Conservation (phyloP, 179 eudicot species). For the Vitellaria paradoxa region DNA sequence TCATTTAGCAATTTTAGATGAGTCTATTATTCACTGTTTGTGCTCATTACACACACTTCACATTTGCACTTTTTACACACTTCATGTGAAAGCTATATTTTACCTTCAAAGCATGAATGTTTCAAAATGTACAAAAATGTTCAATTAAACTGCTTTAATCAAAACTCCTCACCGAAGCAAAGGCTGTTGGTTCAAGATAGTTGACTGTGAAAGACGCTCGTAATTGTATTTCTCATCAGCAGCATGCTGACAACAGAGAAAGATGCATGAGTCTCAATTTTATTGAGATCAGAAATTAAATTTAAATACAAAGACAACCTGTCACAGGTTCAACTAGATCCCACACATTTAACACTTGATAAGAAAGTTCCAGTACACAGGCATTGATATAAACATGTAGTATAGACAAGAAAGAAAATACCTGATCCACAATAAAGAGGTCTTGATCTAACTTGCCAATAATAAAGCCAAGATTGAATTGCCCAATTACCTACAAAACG, state of each 20-base stretch:
- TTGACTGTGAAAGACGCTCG: constrained; percentile 76
- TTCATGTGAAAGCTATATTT: neutral
- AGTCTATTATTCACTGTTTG: neutral
- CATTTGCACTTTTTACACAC: neutral
- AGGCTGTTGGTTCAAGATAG: constrained; percentile 91
- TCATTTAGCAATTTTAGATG: neutral
- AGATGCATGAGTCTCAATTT: neutral
- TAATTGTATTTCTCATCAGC: constrained; percentile 98
- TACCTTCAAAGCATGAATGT: too few species aligned
- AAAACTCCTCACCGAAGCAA: constrained; percentile 56
- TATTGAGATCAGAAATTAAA: neutral
- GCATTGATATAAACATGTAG: neutral
- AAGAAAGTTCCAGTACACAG: neutral
- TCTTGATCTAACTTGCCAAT: constrained; percentile 88
- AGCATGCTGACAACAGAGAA: constrained; percentile 72
- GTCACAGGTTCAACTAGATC: neutral
- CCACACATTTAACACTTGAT: constrained; percentile 3
- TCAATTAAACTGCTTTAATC: neutral
- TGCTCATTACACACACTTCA: neutral
- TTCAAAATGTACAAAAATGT: neutral
- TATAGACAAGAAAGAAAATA: constrained; percentile 15
- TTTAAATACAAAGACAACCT: constrained; percentile 2
- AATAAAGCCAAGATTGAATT: constrained; percentile 95
- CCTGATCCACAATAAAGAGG: constrained; percentile 98
- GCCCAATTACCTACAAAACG: constrained; percentile 72